phyloP scores from a whole-genome alignment of 2,329 filamentous ascomycete species.

The Aspergillus latus region DNA sequence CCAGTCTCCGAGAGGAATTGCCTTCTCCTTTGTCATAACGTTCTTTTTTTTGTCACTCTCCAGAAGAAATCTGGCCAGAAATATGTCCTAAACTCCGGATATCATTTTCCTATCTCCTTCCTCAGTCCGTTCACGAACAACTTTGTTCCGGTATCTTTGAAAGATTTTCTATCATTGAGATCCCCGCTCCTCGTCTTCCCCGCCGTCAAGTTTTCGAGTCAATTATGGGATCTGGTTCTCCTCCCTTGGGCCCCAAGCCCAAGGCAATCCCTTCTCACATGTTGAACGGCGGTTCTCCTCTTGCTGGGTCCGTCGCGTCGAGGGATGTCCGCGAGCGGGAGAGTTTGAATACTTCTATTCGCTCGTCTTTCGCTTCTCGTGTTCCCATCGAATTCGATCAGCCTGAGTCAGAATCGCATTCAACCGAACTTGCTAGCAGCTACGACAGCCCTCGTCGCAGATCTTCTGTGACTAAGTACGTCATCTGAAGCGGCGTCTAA shows the following conservation, averaged over 20 bases:
- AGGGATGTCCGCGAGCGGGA: constrained; percentile 58
- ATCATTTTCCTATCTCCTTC: neutral
- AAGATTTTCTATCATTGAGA: neutral
- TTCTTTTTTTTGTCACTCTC: constrained; percentile 4
- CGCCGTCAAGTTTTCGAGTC: constrained; percentile 40
- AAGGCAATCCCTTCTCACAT: constrained; percentile 58
- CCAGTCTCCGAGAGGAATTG: constrained; percentile 4
- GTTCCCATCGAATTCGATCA: constrained; percentile 33
- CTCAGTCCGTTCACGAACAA: neutral
- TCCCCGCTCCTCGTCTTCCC: constrained; percentile 7
- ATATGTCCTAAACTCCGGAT: neutral
- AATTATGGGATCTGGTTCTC: constrained; percentile 47
- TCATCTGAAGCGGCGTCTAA: neutral
- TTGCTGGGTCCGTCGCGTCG: constrained; percentile 49
- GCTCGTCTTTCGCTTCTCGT: constrained; percentile 54
- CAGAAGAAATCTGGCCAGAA: neutral
- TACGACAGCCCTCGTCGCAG: constrained; percentile 21
- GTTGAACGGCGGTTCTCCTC: constrained; percentile 55
- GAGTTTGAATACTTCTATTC: constrained; percentile 58
- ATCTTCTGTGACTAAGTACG: constrained; percentile 29
- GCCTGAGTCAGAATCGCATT: constrained; percentile 19
- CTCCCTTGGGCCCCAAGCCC: constrained; percentile 46
- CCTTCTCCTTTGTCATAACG: constrained; percentile 5
- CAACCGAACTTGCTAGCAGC: constrained; percentile 18
- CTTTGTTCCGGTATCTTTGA: neutral